phyloP scores from a whole-genome alignment of 2,329 filamentous ascomycete genomes.

The Nemania sp. region DNA sequence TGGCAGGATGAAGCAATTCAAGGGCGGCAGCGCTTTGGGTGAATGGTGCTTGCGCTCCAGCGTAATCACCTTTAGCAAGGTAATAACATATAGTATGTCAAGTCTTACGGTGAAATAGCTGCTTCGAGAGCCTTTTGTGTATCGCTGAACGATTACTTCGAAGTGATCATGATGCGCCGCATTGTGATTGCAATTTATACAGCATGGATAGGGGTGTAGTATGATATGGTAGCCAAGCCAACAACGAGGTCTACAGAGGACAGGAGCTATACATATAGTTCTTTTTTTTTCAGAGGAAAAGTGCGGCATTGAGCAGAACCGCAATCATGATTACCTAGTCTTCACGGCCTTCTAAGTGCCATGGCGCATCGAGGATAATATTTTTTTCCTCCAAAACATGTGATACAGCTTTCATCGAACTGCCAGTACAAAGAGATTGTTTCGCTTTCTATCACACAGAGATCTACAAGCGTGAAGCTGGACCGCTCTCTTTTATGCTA shows the following conservation, averaged over 20 bases:
- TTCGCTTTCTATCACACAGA: too few relatives aligned
- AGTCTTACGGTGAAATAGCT: neutral
- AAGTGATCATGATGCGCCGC: neutral
- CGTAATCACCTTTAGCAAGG: neutral
- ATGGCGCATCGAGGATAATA: neutral
- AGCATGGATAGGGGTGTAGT: neutral
- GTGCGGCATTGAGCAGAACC: too few relatives aligned
- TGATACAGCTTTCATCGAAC: neutral
- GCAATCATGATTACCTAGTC: neutral
- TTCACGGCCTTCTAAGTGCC: neutral
- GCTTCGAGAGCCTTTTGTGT: conserved; percentile 3
- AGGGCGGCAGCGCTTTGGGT: conserved; percentile 14
- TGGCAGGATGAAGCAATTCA: conserved; percentile 16
- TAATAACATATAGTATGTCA: neutral
- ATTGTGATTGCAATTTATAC: neutral
- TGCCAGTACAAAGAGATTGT: neutral
- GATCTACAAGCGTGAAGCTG: too few relatives aligned
- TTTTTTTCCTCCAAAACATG: neutral
- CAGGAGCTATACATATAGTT: neutral
- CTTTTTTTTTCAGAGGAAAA: neutral
- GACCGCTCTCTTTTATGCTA: too few relatives aligned
- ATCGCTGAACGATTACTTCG: neutral
- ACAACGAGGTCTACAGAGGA: neutral
- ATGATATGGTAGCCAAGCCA: neutral
- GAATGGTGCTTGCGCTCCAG: neutral